Evolutionary conservation across 2,329 filamentous ascomycete genomes (phyloP), one percentile per base, ranked within the genome.

Genomic region (Zymoseptoria passerinii): DNA sequence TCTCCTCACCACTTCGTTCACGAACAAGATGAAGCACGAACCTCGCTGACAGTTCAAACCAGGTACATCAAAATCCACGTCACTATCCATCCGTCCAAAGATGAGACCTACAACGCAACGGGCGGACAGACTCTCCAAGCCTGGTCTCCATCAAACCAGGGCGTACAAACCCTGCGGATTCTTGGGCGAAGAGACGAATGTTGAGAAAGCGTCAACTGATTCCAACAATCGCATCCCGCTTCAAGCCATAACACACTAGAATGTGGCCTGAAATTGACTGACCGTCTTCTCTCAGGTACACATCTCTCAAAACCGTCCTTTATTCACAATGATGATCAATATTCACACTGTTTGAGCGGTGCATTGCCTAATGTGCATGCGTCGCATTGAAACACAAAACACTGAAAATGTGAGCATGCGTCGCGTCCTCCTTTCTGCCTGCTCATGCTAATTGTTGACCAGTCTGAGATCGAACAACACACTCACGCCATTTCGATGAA

Each of bases 271-370:
- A 27, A 40, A 58, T 50, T 57, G 28, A 57, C 62, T 68, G 62
- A 66, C 63, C 60, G 52, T 53, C 44, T 35, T 27, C 28, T 27
- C 28, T 55, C 57, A 65, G 64, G 64, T 69, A 58, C 59, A 61
- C 53, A 40, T 52, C 40, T 52, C 28, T 44, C 49, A 51, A 35
- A 54, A 28, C 52, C 13, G 51, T n/a, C 23, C 27, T 71, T 63
- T 23, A 23, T 23, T 66, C 76, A 74, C 72, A 66, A 84, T 84
- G 83, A 85, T 85, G 83, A 85, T 80, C 76, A 64, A 78, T 85
- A 86, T 86, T 86, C 83, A 86, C 83, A 85, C 83, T 86, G 82
- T 85, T 83, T 84, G 83, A 86, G 76, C 78, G 74, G 74, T 74
- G 71, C 73, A 72, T 74, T 72, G 71, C 73, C 74, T 79, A 78